Evolutionary conservation across 2,329 filamentous ascomycete species (phyloP).

Genomic region (Delphinella strobiligena): DNA sequence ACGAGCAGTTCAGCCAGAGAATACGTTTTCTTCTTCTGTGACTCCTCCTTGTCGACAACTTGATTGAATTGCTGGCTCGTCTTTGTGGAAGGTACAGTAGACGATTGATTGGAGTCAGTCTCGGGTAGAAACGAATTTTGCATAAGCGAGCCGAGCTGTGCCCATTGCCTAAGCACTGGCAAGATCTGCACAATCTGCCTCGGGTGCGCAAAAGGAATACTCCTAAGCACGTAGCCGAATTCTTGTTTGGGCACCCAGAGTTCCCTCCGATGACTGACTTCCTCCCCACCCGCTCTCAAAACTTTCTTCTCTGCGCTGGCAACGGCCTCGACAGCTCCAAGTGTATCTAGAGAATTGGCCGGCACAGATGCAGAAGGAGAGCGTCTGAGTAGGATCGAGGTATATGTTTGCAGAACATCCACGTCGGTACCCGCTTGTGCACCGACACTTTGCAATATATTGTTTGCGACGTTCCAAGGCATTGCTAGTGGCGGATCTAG

Average conservation of each 20-base stretch:
- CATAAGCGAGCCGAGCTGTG: conserved; percentile 54
- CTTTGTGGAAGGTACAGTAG: conserved; percentile 9
- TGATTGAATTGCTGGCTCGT: too few relatives aligned
- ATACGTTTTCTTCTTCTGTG: not conserved
- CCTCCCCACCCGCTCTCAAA: conserved; percentile 10
- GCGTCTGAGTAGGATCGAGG: conserved; percentile 4
- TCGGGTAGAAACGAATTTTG: conserved; percentile 42
- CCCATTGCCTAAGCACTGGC: conserved; percentile 65
- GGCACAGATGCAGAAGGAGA: conserved; percentile 1
- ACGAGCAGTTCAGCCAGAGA: conserved; percentile 10
- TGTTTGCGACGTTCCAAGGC: conserved; percentile 50
- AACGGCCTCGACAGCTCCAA: conserved; percentile 5
- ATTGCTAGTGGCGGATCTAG: conserved; percentile 65
- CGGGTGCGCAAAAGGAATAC: conserved; percentile 67
- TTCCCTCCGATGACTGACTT: conserved; percentile 39
- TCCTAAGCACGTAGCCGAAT: conserved; percentile 53
- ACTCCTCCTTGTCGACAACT: conserved; percentile 4
- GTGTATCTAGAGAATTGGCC: conserved; percentile 5
- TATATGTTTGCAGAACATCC: conserved; percentile 2
- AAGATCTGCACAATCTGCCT: conserved; percentile 62
- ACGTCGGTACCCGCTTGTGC: not conserved
- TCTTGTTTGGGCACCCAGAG: conserved; percentile 63
- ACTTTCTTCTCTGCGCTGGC: conserved; percentile 8
- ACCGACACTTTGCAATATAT: conserved; percentile 45
- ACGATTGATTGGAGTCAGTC: too few relatives aligned